phyloP scores from a whole-genome alignment of 2,329 filamentous ascomycete species.

The Periglandula ipomoeae region DNA sequence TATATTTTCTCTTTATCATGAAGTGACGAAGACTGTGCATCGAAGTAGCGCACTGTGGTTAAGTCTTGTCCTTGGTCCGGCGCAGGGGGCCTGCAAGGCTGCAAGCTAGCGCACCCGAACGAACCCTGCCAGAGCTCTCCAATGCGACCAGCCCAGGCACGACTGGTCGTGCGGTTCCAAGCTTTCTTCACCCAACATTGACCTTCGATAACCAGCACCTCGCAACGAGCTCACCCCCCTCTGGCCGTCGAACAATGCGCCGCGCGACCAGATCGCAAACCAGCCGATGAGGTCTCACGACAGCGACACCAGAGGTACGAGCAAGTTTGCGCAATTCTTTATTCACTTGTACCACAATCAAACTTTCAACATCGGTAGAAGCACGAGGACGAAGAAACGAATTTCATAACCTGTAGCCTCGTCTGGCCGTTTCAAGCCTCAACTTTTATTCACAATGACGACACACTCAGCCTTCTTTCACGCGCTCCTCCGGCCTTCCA shows the following conservation, averaged over 20 bases:
- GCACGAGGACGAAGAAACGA: no score
- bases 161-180: no score
- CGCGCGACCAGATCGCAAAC: slow-evolving; percentile 14
- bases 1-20: no score
- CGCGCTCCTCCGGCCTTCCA: slow-evolving; percentile 73
- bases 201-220: not conserved
- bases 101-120: not conserved
- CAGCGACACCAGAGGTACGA: slow-evolving; percentile 19
- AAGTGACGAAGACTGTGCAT: no score
- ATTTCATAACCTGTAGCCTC: no score
- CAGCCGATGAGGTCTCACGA: slow-evolving; percentile 21
- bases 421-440: not conserved
- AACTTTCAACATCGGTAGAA: not conserved
- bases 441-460: slow-evolving; percentile 29
- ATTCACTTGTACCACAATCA: not conserved
- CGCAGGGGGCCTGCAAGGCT: not conserved
- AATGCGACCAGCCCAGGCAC: no score
- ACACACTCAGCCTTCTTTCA: slow-evolving; percentile 47
- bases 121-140: not conserved
- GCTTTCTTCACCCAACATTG: not conserved
- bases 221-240: not conserved
- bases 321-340: slow-evolving; percentile 1
- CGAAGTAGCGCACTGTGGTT: no score
- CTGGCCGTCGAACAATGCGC: slow-evolving; percentile 19
- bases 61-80: no score